Evolutionary conservation across 306 rosid species (phyloP).

Genomic region (Vigna reflexopilosa): DNA sequence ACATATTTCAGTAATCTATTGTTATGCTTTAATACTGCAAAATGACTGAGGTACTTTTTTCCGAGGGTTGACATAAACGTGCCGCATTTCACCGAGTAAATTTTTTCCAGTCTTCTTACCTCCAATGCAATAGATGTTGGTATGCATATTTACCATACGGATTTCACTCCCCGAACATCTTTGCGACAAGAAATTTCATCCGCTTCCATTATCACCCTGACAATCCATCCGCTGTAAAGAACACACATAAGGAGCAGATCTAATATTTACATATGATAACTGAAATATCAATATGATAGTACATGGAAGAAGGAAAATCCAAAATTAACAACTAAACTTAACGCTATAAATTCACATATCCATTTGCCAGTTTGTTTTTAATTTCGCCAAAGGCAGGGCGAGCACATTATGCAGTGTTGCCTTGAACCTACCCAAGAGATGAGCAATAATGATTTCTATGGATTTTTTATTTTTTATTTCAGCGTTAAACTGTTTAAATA

Average conservation of each 20-base stretch:
- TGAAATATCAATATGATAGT: background rate
- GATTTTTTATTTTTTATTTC: background rate
- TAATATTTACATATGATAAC: slow-evolving; percentile 16
- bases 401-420: background rate
- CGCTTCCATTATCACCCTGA: slow-evolving; percentile 31
- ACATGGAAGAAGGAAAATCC: slow-evolving; percentile 24
- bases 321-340: background rate
- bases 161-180: slow-evolving; percentile 30
- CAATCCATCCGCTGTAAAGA: slow-evolving; percentile 64
- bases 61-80: slow-evolving; percentile 25
- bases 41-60: background rate
- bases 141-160: background rate
- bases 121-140: slow-evolving; percentile 22
- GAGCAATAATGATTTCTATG: slow-evolving; percentile 14
- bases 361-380: slow-evolving; percentile 10
- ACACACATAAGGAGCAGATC: slow-evolving; percentile 26
- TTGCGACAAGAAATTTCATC: slow-evolving; percentile 37
- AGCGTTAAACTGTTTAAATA: background rate
- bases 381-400: slow-evolving; percentile 17
- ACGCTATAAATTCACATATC: background rate
- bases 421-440: background rate
- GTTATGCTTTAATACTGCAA: slow-evolving; percentile 7
- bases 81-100: slow-evolving; percentile 18
- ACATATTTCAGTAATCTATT: slow-evolving; percentile 11
- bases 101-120: slow-evolving; percentile 17